Percentiles rank a stretch among this genome's conserved stretches.
phyloP scores from a whole-genome alignment of 176 grass and related monocot genomes.

The Pharus latifolius region DNA sequence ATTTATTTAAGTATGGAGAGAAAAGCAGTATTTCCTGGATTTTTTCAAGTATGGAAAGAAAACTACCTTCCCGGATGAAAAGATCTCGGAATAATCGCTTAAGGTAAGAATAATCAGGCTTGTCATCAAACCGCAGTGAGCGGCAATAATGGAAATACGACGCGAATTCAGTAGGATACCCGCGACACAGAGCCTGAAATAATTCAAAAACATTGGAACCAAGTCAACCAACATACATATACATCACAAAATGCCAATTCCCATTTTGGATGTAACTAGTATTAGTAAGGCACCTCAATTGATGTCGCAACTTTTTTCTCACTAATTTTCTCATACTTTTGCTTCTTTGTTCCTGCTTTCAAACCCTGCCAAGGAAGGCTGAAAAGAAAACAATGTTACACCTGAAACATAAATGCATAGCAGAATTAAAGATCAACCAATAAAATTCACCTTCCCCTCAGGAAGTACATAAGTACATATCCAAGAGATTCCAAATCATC shows the following conservation, averaged over 20 bases:
- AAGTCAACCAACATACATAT: constrained; percentile 5
- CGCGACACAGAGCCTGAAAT: constrained; percentile 71
- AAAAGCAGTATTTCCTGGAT: not conserved
- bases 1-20: too few species aligned
- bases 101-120: constrained; percentile 95
- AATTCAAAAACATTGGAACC: constrained; percentile 2
- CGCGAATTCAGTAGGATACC: constrained; percentile 85
- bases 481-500: constrained; percentile 99
- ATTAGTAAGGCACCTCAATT: constrained; percentile 54
- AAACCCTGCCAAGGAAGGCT: constrained; percentile 99
- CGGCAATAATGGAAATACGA: constrained; percentile 98
- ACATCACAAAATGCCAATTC: not conserved
- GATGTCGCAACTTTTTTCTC: constrained; percentile 97
- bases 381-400: constrained; percentile 17
- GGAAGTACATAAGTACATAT: constrained; percentile 97
- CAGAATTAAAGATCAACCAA: not conserved
- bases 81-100: constrained; percentile 93
- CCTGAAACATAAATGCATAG: not conserved
- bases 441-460: constrained; percentile 81
- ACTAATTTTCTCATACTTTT: constrained; percentile 93
- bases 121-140: constrained; percentile 82
- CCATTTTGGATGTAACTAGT: not conserved
- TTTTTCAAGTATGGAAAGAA: not conserved
- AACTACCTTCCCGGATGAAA: constrained; percentile 92
- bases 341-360: constrained; percentile 95